Evolutionary conservation across 2,329 filamentous ascomycete genomes (phyloP), one percentile per base, ranked within the genome.

Genomic region (Hymenoscyphus scutula): DNA sequence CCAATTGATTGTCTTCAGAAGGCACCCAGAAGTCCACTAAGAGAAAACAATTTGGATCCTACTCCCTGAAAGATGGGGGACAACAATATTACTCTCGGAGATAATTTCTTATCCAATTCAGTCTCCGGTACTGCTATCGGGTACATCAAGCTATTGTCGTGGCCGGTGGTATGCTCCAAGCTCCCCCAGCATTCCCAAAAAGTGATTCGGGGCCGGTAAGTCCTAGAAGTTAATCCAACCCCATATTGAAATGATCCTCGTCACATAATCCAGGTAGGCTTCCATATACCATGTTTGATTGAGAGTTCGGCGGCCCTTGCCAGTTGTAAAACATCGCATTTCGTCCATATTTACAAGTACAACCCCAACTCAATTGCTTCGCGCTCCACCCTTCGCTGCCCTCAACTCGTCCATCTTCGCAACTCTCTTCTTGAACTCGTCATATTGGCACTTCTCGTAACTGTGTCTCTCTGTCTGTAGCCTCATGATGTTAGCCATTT

Each of bases 361-460:
- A 41, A 27, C 34, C 23, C 37, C 25, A 45, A 13, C 60, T 72
- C 77, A 97, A 80, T 97, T 97, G 83, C 90, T 96, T 78, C 94
- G 86, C 73, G 84, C 88, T 65, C 91, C 92, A 63, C 80, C 86
- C 85, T 96, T 96, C 64, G 90, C 87, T 70, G 87, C 93, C 75
- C 92, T 86, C 75, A 99, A 80, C 82, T 99, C 93, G 73, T 98
- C 88, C 95, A 99, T 99, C 88, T 97, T 98, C 75, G 90, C 91
- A 68, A 99, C 95, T 63, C 95, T 88, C 84, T 94, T 92, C 87
- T 97, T 97, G 84, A 99, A 99, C 77, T 98, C 95, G 68, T 90
- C 90, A 79, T 99, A 99, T 76, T 99, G 95, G 86, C 95, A 99
- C 79, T 98, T 98, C 77, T 99, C 95, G 83, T 99, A 99, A 74